These are phyloP conservation scores for Colletotrichum trifolii DNA, from an alignment of 2,329 filamentous ascomycete species.

Conservation along the genomic window DNA sequence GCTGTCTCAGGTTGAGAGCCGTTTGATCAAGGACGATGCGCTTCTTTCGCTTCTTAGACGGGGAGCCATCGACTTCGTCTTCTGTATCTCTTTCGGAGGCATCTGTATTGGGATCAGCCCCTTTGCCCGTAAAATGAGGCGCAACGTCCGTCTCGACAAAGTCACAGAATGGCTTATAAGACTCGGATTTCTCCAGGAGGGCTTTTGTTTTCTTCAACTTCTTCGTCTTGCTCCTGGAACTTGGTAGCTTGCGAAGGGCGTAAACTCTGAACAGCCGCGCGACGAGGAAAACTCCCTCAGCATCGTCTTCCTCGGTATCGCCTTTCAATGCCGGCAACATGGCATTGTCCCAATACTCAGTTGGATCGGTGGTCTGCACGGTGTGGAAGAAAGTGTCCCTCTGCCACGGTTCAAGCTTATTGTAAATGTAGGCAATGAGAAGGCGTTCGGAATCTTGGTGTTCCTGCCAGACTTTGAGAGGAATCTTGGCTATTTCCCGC, in stretches of 20 bases:
- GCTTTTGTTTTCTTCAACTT: slow-evolving; percentile 41
- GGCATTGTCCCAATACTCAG: slow-evolving; percentile 44
- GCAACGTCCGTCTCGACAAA: slow-evolving; percentile 39
- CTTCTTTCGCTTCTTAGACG: slow-evolving; percentile 59
- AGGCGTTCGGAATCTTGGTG: slow-evolving; percentile 41
- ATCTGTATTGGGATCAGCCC: background rate
- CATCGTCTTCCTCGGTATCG: background rate
- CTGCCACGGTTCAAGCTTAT: slow-evolving; percentile 36
- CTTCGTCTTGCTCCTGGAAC: slow-evolving; percentile 6
- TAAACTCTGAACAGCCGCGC: slow-evolving; percentile 34
- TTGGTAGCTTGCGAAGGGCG: slow-evolving; percentile 6
- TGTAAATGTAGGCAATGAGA: slow-evolving; percentile 43
- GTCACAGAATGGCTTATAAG: slow-evolving; percentile 45
- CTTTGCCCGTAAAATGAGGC: slow-evolving; percentile 23
- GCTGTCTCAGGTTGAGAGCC: slow-evolving; percentile 65
- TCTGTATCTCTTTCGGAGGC: slow-evolving; percentile 18
- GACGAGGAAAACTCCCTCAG: slow-evolving; percentile 4
- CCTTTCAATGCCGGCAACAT: slow-evolving; percentile 37
- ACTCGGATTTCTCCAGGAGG: slow-evolving; percentile 32
- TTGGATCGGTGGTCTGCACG: slow-evolving; percentile 20
- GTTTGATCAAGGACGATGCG: slow-evolving; percentile 59
- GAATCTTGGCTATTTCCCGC: slow-evolving; percentile 28
- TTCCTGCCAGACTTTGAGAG: slow-evolving; percentile 38
- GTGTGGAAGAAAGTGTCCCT: slow-evolving; percentile 42
- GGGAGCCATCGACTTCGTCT: slow-evolving; percentile 39